phyloP scores from a whole-genome alignment of 768 basidiomycete genomes.

The Boletus sp. region DNA sequence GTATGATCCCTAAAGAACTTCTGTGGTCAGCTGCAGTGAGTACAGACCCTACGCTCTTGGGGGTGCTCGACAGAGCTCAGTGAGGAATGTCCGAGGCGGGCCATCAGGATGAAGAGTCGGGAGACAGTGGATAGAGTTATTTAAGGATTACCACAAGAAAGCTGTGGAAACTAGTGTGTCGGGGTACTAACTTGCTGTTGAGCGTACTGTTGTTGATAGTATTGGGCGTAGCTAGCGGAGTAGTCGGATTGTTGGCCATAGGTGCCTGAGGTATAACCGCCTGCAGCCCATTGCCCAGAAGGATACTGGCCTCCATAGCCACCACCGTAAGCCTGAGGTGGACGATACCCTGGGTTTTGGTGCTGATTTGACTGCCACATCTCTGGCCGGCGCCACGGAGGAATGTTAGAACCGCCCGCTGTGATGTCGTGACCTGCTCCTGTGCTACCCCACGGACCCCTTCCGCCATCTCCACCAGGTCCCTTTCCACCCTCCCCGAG shows the following conservation, averaged over 20 bases:
- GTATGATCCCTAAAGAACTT: slow-evolving; percentile 32
- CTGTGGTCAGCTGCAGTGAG: slow-evolving; percentile 35
- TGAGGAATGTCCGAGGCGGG: slow-evolving; percentile 11
- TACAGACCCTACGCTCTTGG: slow-evolving; percentile 30
- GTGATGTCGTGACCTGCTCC: slow-evolving; percentile 58
- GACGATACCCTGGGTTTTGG: slow-evolving; percentile 61
- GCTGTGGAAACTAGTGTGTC: slow-evolving; percentile 26
- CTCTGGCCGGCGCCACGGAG: slow-evolving; percentile 90
- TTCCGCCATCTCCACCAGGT: slow-evolving; percentile 50
- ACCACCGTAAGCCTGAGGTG: slow-evolving; percentile 59
- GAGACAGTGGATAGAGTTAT: slow-evolving; percentile 16
- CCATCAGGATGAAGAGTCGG: slow-evolving; percentile 19
- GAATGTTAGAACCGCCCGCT: slow-evolving; percentile 70
- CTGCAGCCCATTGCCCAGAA: slow-evolving; percentile 36
- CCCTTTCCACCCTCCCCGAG: slow-evolving; percentile 80
- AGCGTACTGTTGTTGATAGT: slow-evolving; percentile 86
- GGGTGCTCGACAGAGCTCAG: slow-evolving; percentile 20
- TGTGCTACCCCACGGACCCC: slow-evolving; percentile 62
- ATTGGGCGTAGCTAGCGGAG: slow-evolving; percentile 74
- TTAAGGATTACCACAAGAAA: slow-evolving; percentile 28
- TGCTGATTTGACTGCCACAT: slow-evolving; percentile 70
- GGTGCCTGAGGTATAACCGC: slow-evolving; percentile 30
- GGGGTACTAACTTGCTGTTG: slow-evolving; percentile 65
- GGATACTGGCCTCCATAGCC: slow-evolving; percentile 47
- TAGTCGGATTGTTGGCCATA: slow-evolving; percentile 62